Conservation (phyloP, 2,329 filamentous ascomycete genomes). For the Aspergillus sp. region DNA sequence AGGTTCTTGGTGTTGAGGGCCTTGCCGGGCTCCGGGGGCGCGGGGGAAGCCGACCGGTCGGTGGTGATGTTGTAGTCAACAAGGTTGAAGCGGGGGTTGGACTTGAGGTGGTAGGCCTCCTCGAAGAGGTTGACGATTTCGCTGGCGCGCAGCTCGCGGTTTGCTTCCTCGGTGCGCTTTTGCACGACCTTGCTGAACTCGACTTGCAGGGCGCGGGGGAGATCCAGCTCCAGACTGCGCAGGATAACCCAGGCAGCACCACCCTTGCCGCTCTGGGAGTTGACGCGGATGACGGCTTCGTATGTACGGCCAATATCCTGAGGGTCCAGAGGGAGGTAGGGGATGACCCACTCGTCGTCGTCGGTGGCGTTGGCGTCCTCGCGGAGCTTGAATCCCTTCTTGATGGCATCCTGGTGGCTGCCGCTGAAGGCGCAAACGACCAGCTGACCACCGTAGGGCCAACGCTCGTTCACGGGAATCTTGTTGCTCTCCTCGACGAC, state of each 20-base stretch:
- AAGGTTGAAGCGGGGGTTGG: slow-evolving; percentile 79
- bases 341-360: slow-evolving; percentile 76
- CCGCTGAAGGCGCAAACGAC: slow-evolving; percentile 92
- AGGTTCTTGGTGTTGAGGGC: slow-evolving; percentile 75
- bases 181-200: slow-evolving; percentile 89
- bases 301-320: slow-evolving; percentile 94
- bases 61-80: slow-evolving; percentile 89
- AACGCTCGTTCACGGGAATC: slow-evolving; percentile 85
- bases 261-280: slow-evolving; percentile 93
- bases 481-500: slow-evolving; percentile 91
- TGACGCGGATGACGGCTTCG: slow-evolving; percentile 96
- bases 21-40: slow-evolving; percentile 64
- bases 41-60: slow-evolving; percentile 75
- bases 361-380: slow-evolving; percentile 57
- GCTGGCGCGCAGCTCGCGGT: slow-evolving; percentile 75
- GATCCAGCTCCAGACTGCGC: slow-evolving; percentile 81
- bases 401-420: slow-evolving; percentile 93
- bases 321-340: slow-evolving; percentile 90
- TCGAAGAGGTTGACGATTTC: slow-evolving; percentile 91
- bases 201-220: slow-evolving; percentile 87
- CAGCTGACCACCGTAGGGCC: slow-evolving; percentile 85
- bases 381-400: slow-evolving; percentile 73
- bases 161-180: slow-evolving; percentile 71
- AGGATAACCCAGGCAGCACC: slow-evolving; percentile 93
- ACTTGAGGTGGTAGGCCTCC: slow-evolving; percentile 77